A percentile compares a stretch with the other conserved stretches of the same genome.
phyloP scores from a whole-genome alignment of 305 asterid species.

The Vinca major region DNA sequence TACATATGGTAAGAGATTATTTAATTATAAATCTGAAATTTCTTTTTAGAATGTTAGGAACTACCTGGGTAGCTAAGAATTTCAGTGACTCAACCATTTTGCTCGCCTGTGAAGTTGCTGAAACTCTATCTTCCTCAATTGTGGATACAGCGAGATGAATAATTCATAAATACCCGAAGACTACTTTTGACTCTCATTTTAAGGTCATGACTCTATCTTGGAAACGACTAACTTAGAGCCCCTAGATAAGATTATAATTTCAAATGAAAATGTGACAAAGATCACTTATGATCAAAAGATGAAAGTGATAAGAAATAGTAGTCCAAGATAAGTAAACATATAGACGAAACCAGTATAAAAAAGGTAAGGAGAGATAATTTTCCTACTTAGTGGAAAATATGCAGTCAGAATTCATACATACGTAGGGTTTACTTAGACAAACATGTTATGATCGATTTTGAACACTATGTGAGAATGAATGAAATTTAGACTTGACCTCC shows the following conservation, averaged over 20 bases:
- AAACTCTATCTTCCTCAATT: conserved; percentile 57
- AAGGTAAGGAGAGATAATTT: background rate
- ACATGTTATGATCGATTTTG: background rate
- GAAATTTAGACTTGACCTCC: conserved; percentile 45
- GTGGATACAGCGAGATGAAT: conserved; percentile 1
- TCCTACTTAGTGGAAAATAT: background rate
- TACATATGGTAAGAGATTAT: conserved; percentile 6
- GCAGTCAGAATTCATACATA: background rate
- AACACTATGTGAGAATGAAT: background rate
- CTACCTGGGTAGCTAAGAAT: conserved; percentile 76
- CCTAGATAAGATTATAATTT: background rate
- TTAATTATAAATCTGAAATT: conserved; percentile 15
- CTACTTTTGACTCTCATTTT: background rate
- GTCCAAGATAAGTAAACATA: background rate
- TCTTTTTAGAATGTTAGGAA: conserved; percentile 16
- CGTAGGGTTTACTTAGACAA: conserved; percentile 2
- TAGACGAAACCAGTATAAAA: background rate
- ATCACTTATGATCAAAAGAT: background rate
- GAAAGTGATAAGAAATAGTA: background rate
- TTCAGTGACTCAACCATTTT: conserved; percentile 83
- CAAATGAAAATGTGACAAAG: background rate
- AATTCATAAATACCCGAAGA: conserved; percentile 1
- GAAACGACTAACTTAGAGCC: background rate
- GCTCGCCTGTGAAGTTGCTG: conserved; percentile 71
- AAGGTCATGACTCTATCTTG: background rate